Evolutionary conservation across 2,329 filamentous ascomycete genomes (phyloP).

Genomic region (Microdochium trichocladiopsis): DNA sequence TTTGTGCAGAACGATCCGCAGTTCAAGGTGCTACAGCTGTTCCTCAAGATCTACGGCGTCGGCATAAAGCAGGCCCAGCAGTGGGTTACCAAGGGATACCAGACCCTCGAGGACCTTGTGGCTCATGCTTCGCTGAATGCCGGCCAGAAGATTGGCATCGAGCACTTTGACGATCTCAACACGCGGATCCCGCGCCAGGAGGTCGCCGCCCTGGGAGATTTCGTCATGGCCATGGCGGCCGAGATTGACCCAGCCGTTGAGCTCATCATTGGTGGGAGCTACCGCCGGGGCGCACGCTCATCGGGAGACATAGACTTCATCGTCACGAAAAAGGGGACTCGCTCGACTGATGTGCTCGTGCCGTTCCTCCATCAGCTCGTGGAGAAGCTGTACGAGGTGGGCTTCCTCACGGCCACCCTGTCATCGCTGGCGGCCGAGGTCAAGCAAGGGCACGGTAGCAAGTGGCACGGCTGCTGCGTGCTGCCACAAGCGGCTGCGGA

Average conservation of each 20-base stretch:
- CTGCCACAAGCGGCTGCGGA: slow-evolving; percentile 38
- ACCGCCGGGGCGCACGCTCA: slow-evolving; percentile 66
- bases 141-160: slow-evolving; percentile 69
- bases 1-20: slow-evolving; percentile 59
- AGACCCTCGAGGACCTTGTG: slow-evolving; percentile 65
- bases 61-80: slow-evolving; percentile 62
- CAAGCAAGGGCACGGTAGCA: slow-evolving; percentile 51
- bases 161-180: slow-evolving; percentile 74
- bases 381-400: slow-evolving; percentile 45
- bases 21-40: slow-evolving; percentile 59
- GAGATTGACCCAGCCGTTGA: slow-evolving; percentile 57
- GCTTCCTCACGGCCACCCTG: slow-evolving; percentile 65
- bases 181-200: slow-evolving; percentile 71
- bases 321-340: slow-evolving; percentile 61
- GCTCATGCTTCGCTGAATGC: slow-evolving; percentile 54
- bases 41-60: slow-evolving; percentile 74
- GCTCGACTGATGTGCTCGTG: slow-evolving; percentile 46
- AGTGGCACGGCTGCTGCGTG: slow-evolving; percentile 84
- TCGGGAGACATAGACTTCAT: slow-evolving; percentile 84
- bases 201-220: slow-evolving; percentile 59
- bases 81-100: slow-evolving; percentile 72
- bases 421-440: slow-evolving; percentile 33
- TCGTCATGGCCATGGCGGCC: slow-evolving; percentile 54
- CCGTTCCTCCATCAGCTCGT: slow-evolving; percentile 59
- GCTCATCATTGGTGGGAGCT: slow-evolving; percentile 75